Conservation (phyloP, 805 yeast species). For the Kodamaea nitidulidarum region DNA sequence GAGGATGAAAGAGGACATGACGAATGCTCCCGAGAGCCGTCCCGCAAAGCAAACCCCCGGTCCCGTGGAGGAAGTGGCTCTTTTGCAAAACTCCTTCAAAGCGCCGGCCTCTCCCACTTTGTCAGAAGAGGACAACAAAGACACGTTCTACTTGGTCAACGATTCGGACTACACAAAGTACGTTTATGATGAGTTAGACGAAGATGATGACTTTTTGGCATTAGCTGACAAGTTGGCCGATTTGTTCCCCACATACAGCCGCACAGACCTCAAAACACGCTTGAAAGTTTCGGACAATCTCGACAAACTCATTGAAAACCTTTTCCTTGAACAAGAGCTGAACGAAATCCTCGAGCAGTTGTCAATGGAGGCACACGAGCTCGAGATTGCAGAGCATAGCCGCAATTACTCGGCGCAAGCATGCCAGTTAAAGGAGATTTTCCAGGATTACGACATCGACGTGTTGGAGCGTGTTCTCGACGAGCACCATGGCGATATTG, state of each 20-base stretch:
- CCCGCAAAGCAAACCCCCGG: no score
- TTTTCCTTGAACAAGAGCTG: slow-evolving; percentile 17
- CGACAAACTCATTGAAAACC: slow-evolving; percentile 22
- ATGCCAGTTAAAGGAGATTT: slow-evolving; percentile 36
- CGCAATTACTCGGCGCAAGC: slow-evolving; percentile 14
- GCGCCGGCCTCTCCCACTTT: no score
- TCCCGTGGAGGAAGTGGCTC: no score
- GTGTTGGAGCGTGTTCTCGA: slow-evolving; percentile 26
- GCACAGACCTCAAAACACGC: slow-evolving; percentile 25
- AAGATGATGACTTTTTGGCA: slow-evolving; percentile 13
- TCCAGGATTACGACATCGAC: slow-evolving; percentile 38
- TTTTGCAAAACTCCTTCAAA: no score
- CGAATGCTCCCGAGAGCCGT: no score
- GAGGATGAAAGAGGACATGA: background rate
- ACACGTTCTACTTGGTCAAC: slow-evolving; percentile 6
- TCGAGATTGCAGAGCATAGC: slow-evolving; percentile 2
- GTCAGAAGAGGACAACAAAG: slow-evolving; percentile 6
- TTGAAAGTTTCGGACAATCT: slow-evolving; percentile 20
- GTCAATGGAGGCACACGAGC: slow-evolving; percentile 5
- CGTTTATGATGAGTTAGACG: slow-evolving; percentile 15
- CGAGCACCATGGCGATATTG: slow-evolving; percentile 27
- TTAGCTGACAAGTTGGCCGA: slow-evolving; percentile 22
- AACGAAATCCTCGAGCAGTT: slow-evolving; percentile 9
- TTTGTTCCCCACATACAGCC: slow-evolving; percentile 23
- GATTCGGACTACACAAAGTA: slow-evolving; percentile 11